These are phyloP conservation scores for Stagonosporopsis vannaccii DNA, from an alignment of 2,329 filamentous ascomycete genomes.

Conservation along the genomic window DNA sequence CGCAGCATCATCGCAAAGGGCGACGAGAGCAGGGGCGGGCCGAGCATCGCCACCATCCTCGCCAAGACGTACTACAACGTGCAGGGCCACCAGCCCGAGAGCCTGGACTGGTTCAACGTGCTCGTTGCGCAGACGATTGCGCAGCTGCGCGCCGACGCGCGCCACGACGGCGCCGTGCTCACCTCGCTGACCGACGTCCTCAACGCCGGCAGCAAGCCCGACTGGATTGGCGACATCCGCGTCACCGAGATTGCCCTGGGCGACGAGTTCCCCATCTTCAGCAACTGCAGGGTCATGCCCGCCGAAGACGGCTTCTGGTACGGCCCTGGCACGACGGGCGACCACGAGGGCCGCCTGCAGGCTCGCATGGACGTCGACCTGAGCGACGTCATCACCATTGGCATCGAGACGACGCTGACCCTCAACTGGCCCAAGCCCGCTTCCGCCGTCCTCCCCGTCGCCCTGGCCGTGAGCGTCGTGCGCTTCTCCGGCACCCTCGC, in stretches of 20 bases:
- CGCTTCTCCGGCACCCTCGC: conserved; percentile 94
- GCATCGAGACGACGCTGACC: conserved; percentile 90
- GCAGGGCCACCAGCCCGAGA: conserved; percentile 93
- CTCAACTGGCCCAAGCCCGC: conserved; percentile 93
- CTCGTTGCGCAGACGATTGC: conserved; percentile 95
- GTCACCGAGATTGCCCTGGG: conserved; percentile 93
- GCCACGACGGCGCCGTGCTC: conserved; percentile 89
- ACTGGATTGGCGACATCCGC: conserved; percentile 91
- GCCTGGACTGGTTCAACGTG: conserved; percentile 98
- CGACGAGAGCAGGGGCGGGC: conserved; percentile 58
- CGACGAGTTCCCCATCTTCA: conserved; percentile 98
- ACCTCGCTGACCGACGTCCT: conserved; percentile 82
- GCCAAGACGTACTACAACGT: conserved; percentile 98
- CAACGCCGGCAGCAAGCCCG: conserved; percentile 85
- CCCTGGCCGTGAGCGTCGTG: conserved; percentile 88
- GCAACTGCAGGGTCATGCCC: conserved; percentile 94
- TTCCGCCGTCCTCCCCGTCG: conserved; percentile 89
- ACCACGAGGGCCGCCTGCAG: conserved; percentile 79
- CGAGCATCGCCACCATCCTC: conserved; percentile 92
- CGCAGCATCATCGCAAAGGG: conserved; percentile 55
- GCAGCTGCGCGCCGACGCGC: conserved; percentile 90
- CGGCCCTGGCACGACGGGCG: conserved; percentile 55
- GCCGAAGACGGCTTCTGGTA: conserved; percentile 74
- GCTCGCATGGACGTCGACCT: conserved; percentile 97
- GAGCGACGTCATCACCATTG: conserved; percentile 93